These are phyloP conservation scores for Rauvolfia tetraphylla DNA, from an alignment of 257 asterid genomes.

Conservation along the genomic window DNA sequence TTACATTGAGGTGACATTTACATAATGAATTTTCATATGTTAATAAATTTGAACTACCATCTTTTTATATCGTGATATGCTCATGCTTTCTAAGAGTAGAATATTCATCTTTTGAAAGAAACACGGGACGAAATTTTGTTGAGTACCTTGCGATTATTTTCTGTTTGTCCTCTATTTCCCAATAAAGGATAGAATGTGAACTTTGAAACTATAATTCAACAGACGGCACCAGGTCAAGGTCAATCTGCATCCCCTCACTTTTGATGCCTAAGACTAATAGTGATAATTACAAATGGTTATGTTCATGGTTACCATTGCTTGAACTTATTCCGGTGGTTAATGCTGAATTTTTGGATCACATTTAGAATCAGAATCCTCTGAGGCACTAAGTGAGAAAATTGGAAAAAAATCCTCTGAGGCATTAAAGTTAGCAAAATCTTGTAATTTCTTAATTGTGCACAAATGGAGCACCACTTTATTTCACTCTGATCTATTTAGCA, in stretches of 20 bases:
- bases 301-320: not conserved
- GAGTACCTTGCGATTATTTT: not conserved
- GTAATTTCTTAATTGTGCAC: not conserved
- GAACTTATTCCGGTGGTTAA: not conserved
- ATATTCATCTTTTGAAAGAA: not conserved
- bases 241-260: not conserved
- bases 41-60: not conserved
- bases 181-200: not conserved
- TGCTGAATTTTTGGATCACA: not conserved
- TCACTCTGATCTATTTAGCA: not conserved
- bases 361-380: not conserved
- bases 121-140: not conserved
- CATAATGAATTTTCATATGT: not conserved
- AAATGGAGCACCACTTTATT: not conserved
- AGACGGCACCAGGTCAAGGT: not conserved
- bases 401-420: not conserved
- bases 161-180: not conserved
- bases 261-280: too few species aligned
- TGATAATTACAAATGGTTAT: not conserved
- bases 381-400: not conserved
- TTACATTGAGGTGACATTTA: constrained; percentile 69
- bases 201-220: not conserved
- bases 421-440: not conserved
- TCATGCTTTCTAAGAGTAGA: not conserved
- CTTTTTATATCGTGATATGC: not conserved